phyloP scores from a whole-genome alignment of 805 yeast species.

The Grigorovia transvaalensis region DNA sequence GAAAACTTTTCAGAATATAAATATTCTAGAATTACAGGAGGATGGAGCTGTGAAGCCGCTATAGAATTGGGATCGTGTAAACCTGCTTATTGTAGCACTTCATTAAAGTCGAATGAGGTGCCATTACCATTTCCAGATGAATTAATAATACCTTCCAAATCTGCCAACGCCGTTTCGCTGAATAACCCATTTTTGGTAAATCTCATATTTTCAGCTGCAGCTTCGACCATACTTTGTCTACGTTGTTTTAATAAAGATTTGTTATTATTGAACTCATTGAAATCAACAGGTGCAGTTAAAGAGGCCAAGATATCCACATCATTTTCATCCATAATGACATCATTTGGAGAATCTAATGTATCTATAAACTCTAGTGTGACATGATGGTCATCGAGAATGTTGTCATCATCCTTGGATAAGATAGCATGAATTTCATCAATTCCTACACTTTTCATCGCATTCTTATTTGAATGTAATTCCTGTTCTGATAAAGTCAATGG shows the following conservation, averaged over 20 bases:
- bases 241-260: conserved; percentile 38
- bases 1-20: too few relatives aligned
- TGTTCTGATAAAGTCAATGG: background rate
- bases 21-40: background rate
- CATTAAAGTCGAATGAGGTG: conserved; percentile 18
- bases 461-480: conserved; percentile 9
- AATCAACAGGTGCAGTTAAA: conserved; percentile 26
- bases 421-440: conserved; percentile 25
- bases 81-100: conserved; percentile 15
- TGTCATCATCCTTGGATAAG: conserved; percentile 18
- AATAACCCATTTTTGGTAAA: conserved; percentile 69
- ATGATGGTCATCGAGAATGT: conserved; percentile 10
- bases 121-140: conserved; percentile 7
- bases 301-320: conserved; percentile 28
- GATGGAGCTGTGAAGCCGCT: background rate
- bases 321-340: conserved; percentile 6
- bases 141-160: conserved; percentile 50
- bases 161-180: conserved; percentile 62
- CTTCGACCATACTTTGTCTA: conserved; percentile 61
- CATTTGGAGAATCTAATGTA: conserved; percentile 5
- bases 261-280: conserved; percentile 18
- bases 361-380: conserved; percentile 4
- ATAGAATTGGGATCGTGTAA: too few relatives aligned
- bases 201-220: conserved; percentile 64
- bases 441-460: conserved; percentile 23